Percentiles rank a stretch among this genome's conserved stretches.
Conservation (phyloP, 2,329 filamentous ascomycete species). For the Biscogniauxia mediterranea region DNA sequence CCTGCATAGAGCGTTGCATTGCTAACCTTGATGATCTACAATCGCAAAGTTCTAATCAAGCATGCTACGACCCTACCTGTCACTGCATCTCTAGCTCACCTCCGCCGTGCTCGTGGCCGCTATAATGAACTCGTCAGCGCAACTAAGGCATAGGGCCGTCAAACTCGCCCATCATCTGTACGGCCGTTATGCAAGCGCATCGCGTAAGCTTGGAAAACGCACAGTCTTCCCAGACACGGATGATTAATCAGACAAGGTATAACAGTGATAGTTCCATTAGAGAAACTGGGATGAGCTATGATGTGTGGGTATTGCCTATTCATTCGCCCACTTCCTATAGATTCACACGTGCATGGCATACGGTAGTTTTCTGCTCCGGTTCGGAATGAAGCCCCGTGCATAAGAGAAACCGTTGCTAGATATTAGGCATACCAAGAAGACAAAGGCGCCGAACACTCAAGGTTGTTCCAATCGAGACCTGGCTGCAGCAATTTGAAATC, state of each 20-base stretch:
- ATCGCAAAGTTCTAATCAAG: neutral
- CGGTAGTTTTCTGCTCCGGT: no score
- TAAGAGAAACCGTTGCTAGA: no score
- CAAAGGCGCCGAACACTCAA: no score
- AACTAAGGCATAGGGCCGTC: neutral
- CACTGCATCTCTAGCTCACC: neutral
- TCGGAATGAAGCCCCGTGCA: no score
- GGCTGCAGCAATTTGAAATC: no score
- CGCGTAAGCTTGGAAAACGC: neutral
- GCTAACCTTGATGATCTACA: neutral
- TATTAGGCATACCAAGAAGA: no score
- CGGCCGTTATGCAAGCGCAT: neutral
- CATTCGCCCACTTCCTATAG: no score
- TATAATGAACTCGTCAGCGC: neutral
- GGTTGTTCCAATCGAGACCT: no score
- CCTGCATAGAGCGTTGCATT: neutral
- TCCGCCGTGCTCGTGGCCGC: neutral
- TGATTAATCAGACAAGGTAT: neutral
- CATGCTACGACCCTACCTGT: neutral
- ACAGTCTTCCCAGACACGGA: neutral
- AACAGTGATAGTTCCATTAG: neutral
- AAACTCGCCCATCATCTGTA: neutral
- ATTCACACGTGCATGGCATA: no score
- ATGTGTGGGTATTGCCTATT: neutral
- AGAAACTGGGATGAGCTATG: neutral